A percentile compares a stretch with the other conserved stretches of the same genome.
Evolutionary conservation across 1,284 basidiomycete genomes (phyloP).

Genomic region (Sporisorium sorghi): DNA sequence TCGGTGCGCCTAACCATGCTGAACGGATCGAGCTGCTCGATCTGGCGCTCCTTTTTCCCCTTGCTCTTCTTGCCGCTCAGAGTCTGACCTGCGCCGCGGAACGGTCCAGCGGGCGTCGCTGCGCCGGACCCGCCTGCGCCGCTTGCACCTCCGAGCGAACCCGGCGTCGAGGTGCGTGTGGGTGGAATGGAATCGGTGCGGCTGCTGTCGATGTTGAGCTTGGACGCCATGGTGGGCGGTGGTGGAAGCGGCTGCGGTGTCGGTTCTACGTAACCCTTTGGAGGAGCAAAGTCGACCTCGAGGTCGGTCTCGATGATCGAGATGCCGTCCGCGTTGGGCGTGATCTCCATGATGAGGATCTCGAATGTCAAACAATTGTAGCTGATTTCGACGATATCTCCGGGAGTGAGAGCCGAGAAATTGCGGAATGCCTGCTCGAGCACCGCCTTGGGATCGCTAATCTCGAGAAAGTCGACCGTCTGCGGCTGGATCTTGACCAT

Average conservation of each 20-base stretch:
- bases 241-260: slow-evolving; percentile 81
- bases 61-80: slow-evolving; percentile 68
- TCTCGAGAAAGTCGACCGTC: slow-evolving; percentile 90
- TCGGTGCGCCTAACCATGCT: slow-evolving; percentile 66
- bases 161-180: slow-evolving; percentile 69
- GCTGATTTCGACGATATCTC: slow-evolving; percentile 71
- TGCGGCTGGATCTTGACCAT: slow-evolving; percentile 97
- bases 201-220: slow-evolving; percentile 85
- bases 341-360: slow-evolving; percentile 92
- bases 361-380: slow-evolving; percentile 86
- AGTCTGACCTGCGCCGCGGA: slow-evolving; percentile 63
- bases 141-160: slow-evolving; percentile 41
- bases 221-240: slow-evolving; percentile 92
- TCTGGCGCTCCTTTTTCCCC: slow-evolving; percentile 64
- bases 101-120: slow-evolving; percentile 45
- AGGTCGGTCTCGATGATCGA: slow-evolving; percentile 94
- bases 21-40: slow-evolving; percentile 61
- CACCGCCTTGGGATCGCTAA: slow-evolving; percentile 91
- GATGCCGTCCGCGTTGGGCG: slow-evolving; percentile 82
- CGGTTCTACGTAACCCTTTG: slow-evolving; percentile 84
- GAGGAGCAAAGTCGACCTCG: slow-evolving; percentile 78
- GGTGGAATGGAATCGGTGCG: slow-evolving; percentile 61
- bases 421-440: slow-evolving; percentile 94
- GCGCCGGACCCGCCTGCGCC: slow-evolving; percentile 34
- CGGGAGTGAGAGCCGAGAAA: slow-evolving; percentile 76